These are phyloP conservation scores for Cytospora paraplurivora DNA, from an alignment of 2,329 filamentous ascomycete genomes.

Conservation along the genomic window DNA sequence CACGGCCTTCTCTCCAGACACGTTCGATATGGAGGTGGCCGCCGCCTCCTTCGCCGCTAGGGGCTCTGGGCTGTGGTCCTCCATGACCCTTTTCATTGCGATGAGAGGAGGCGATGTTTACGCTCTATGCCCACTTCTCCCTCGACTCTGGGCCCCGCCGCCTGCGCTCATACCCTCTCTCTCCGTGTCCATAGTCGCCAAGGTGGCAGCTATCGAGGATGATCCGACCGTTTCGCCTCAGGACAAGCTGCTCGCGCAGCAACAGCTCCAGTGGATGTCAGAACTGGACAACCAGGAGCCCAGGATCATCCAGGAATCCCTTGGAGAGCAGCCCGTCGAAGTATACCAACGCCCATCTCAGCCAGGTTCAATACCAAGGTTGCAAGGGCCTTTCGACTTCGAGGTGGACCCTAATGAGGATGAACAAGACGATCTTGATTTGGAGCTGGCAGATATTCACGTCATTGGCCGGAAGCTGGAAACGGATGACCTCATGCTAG, in stretches of 20 bases:
- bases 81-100: constrained; percentile 96
- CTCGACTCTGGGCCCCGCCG: constrained; percentile 80
- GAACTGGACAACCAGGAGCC: constrained; percentile 66
- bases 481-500: constrained; percentile 61
- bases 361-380: constrained; percentile 59
- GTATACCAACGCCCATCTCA: constrained; percentile 59
- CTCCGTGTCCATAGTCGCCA: constrained; percentile 79
- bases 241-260: constrained; percentile 60
- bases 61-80: constrained; percentile 80
- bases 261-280: constrained; percentile 69
- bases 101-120: constrained; percentile 94
- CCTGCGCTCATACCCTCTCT: constrained; percentile 78
- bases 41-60: constrained; percentile 76
- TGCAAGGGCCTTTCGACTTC: constrained; percentile 65
- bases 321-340: constrained; percentile 54
- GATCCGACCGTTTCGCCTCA: constrained; percentile 55
- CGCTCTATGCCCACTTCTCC: constrained; percentile 86
- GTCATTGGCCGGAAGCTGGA: constrained; percentile 65
- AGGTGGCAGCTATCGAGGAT: constrained; percentile 64
- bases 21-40: constrained; percentile 90
- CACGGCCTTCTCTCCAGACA: constrained; percentile 84
- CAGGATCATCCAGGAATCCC: constrained; percentile 51
- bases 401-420: constrained; percentile 54
- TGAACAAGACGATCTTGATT: constrained; percentile 58
- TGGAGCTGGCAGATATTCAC: constrained; percentile 61